Evolutionary conservation across 495 filamentous ascomycete genomes (phyloP).

Genomic region (Aspergillus sclerotioniger): DNA sequence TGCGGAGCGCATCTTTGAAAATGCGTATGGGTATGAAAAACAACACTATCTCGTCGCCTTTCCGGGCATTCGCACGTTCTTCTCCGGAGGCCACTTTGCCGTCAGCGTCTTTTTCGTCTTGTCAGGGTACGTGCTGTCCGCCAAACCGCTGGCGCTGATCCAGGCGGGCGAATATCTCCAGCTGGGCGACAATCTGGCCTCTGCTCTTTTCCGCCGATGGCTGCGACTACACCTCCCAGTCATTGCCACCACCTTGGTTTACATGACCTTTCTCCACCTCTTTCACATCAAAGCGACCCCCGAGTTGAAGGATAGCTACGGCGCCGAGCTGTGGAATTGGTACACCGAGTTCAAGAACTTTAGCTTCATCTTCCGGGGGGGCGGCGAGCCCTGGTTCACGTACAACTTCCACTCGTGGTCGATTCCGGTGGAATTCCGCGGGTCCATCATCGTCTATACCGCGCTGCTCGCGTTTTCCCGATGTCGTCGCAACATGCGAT

Average conservation of each 20-base stretch:
- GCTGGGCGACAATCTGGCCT: slow-evolving; percentile 35
- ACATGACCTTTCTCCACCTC: slow-evolving; percentile 48
- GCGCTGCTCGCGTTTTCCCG: slow-evolving; percentile 36
- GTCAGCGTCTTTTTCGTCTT: slow-evolving; percentile 62
- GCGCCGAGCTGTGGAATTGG: slow-evolving; percentile 51
- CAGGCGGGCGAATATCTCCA: slow-evolving; percentile 39
- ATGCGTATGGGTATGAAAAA: slow-evolving; percentile 29
- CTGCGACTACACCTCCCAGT: slow-evolving; percentile 44
- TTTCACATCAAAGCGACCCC: slow-evolving; percentile 43
- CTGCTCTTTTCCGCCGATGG: slow-evolving; percentile 48
- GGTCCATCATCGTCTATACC: slow-evolving; percentile 47
- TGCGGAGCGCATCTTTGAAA: slow-evolving; percentile 26
- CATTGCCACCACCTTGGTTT: slow-evolving; percentile 47
- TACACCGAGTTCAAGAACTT: slow-evolving; percentile 59
- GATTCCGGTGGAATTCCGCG: slow-evolving; percentile 49
- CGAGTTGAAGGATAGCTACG: slow-evolving; percentile 35
- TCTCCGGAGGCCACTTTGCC: slow-evolving; percentile 49
- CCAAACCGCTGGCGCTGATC: slow-evolving; percentile 48
- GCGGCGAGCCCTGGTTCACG: slow-evolving; percentile 48
- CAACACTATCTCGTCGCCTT: slow-evolving; percentile 36
- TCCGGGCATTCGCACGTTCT: slow-evolving; percentile 41
- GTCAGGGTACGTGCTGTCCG: slow-evolving; percentile 56
- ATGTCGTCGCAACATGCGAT: slow-evolving; percentile 32
- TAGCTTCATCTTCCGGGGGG: slow-evolving; percentile 52
- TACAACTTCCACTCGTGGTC: slow-evolving; percentile 50